Conservation (phyloP, 768 basidiomycete species). For the Russula brevipes region DNA sequence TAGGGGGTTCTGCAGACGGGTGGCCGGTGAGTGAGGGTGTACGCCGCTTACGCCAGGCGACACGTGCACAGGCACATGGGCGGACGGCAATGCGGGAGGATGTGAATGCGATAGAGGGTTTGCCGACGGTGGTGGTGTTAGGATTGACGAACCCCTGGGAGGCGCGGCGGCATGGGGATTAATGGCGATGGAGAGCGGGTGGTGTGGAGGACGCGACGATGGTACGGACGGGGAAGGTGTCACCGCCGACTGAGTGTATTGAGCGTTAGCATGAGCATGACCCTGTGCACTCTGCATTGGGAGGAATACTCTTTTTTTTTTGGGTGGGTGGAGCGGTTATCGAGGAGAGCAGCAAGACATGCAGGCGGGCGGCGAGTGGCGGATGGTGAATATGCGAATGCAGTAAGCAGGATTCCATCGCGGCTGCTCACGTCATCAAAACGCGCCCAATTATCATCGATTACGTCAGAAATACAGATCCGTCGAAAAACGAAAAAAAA, state of each 20-base stretch:
- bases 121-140: not conserved
- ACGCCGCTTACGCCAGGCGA: not conserved
- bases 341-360: too few relatives aligned
- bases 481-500: not conserved
- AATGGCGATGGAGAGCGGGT: not conserved
- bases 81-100: not conserved
- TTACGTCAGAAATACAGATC: constrained; percentile 8
- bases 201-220: not conserved
- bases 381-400: too few relatives aligned
- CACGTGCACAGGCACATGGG: not conserved
- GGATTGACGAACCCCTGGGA: not conserved
- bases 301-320: not conserved
- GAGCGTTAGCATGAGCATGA: not conserved
- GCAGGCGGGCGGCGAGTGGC: too few relatives aligned
- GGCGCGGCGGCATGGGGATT: not conserved
- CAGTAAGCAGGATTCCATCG: too few relatives aligned
- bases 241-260: not conserved
- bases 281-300: not conserved
- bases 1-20: not conserved
- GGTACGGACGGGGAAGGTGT: not conserved
- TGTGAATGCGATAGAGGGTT: not conserved
- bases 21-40: not conserved
- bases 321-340: too few relatives aligned
- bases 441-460: not conserved
- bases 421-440: not conserved